Conservation (phyloP, 2,329 filamentous ascomycete genomes). For the Fusarium sp. region DNA sequence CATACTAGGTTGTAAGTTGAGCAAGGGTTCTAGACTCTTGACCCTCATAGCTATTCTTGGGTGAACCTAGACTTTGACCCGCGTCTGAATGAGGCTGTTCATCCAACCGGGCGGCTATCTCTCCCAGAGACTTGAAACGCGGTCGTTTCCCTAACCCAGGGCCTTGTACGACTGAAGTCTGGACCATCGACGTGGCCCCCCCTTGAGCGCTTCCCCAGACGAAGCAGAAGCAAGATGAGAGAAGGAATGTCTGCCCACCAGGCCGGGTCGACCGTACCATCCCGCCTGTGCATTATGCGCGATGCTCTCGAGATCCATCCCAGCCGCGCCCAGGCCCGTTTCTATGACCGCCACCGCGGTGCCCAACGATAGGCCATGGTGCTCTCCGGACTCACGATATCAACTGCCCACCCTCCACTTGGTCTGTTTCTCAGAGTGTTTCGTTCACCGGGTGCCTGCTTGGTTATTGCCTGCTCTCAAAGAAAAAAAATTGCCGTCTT, state of each 20-base stretch:
- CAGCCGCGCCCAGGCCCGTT: constrained; percentile 42
- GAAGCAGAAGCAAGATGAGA: not conserved
- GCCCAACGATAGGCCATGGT: constrained; percentile 40
- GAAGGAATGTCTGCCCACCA: not conserved
- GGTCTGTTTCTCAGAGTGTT: constrained; percentile 37
- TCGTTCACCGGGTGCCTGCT: constrained; percentile 38
- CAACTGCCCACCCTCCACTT: constrained; percentile 30
- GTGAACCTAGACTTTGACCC: not conserved
- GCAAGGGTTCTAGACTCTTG: not conserved
- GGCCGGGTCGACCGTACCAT: constrained; percentile 15
- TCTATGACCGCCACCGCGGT: constrained; percentile 30
- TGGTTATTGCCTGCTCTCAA: constrained; percentile 14
- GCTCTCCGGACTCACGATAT: constrained; percentile 23
- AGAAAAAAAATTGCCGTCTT: constrained; percentile 17
- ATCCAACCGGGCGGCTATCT: constrained; percentile 40
- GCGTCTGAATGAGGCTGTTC: not conserved
- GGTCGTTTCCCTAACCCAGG: not conserved
- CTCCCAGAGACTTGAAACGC: constrained; percentile 34
- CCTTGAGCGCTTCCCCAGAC: constrained; percentile 38
- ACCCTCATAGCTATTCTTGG: not conserved
- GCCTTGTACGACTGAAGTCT: constrained; percentile 12
- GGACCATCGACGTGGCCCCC: not conserved
- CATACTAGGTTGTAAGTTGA: not conserved
- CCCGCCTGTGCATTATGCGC: constrained; percentile 27
- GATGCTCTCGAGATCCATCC: constrained; percentile 32